Evolutionary conservation across 2,329 filamentous ascomycete genomes (phyloP).

Genomic region (Furcasterigmium furcatum): DNA sequence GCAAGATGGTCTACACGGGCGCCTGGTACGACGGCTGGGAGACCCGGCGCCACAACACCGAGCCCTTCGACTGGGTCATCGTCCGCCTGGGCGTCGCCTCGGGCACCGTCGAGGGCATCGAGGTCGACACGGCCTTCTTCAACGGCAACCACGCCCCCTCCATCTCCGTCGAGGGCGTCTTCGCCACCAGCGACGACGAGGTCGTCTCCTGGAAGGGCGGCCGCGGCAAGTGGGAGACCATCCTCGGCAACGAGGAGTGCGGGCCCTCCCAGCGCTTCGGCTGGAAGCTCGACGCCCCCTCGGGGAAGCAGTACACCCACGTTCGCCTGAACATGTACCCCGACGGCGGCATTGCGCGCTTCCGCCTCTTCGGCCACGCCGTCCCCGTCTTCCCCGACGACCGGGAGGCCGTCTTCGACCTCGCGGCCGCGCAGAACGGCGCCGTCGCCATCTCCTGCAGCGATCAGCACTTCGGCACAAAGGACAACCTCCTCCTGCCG

Average conservation of each 20-base stretch:
- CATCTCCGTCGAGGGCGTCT: slow-evolving; percentile 74
- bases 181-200: slow-evolving; percentile 60
- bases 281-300: slow-evolving; percentile 62
- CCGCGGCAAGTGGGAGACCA: slow-evolving; percentile 66
- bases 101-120: slow-evolving; percentile 69
- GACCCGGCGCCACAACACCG: slow-evolving; percentile 62
- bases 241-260: slow-evolving; percentile 67
- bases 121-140: slow-evolving; percentile 81
- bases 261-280: slow-evolving; percentile 71
- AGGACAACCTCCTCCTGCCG: slow-evolving; percentile 76
- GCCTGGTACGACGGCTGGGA: slow-evolving; percentile 73
- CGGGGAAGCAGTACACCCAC: slow-evolving; percentile 70
- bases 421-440: slow-evolving; percentile 76
- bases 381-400: slow-evolving; percentile 73
- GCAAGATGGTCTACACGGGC: slow-evolving; percentile 67
- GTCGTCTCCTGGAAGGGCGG: slow-evolving; percentile 59
- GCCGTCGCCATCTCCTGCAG: slow-evolving; percentile 73
- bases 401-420: slow-evolving; percentile 64
- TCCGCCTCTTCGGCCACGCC: slow-evolving; percentile 73
- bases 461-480: slow-evolving; percentile 82
- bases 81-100: slow-evolving; percentile 66
- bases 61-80: slow-evolving; percentile 64
- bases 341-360: slow-evolving; percentile 79
- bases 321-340: slow-evolving; percentile 82
- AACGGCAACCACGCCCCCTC: slow-evolving; percentile 78